Conservation (phyloP, 177 flowering plant species). For the Telopea speciosissima region DNA sequence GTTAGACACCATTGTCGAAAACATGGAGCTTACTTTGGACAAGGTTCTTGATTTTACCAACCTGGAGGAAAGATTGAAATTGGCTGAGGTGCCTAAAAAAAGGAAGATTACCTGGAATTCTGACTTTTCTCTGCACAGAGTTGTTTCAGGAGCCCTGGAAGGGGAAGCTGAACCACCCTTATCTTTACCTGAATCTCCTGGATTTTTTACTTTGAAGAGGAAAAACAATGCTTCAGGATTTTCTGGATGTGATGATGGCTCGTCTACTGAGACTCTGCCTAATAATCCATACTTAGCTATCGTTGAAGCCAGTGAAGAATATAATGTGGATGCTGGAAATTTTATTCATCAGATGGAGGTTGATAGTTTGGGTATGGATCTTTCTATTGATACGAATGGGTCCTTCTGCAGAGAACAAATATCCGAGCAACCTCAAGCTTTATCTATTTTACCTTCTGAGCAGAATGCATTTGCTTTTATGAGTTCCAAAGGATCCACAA, state of each 20-base stretch:
- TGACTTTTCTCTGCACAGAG: background rate
- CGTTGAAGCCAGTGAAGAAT: background rate
- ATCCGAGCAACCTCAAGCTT: slow-evolving; percentile 6
- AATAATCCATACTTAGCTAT: background rate
- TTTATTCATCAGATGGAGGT: background rate
- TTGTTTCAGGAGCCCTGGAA: slow-evolving; percentile 19
- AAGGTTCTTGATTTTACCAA: background rate
- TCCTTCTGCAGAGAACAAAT: slow-evolving; percentile 10
- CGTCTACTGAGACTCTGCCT: background rate
- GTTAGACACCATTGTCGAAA: background rate
- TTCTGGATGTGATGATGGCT: background rate
- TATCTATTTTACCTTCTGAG: slow-evolving; percentile 13
- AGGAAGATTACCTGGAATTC: background rate
- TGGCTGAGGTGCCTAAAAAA: background rate
- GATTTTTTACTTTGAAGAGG: slow-evolving; percentile 4
- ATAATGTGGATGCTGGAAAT: background rate
- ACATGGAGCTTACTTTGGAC: slow-evolving; percentile 3
- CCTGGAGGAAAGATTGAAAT: background rate
- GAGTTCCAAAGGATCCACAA: background rate
- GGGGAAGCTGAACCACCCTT: slow-evolving; percentile 15
- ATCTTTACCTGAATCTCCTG: slow-evolving; percentile 13
- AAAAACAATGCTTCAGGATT: background rate
- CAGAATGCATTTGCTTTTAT: slow-evolving; percentile 5
- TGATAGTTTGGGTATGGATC: slow-evolving; percentile 4
- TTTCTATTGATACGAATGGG: background rate